phyloP scores from a whole-genome alignment of 768 basidiomycete species.

The Mycena leptocephala region DNA sequence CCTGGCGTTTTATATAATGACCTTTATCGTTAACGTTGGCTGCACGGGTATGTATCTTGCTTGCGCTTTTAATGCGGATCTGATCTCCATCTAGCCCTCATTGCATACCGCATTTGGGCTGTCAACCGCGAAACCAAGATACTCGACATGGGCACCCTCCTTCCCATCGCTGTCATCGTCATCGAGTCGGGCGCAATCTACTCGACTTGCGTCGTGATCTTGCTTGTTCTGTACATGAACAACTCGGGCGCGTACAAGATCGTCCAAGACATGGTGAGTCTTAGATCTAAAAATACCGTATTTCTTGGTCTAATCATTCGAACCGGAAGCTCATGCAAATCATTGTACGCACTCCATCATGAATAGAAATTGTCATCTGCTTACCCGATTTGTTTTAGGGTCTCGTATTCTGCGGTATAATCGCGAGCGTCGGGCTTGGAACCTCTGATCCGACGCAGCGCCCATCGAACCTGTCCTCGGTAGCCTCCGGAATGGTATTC shows the following conservation, averaged over 20 bases:
- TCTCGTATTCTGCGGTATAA: constrained; percentile 49
- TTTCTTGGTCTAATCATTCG: too few relatives aligned
- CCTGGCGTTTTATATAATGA: not conserved
- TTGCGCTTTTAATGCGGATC: not conserved
- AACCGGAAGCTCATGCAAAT: not conserved
- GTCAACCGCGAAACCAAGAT: constrained; percentile 14
- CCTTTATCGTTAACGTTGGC: not conserved
- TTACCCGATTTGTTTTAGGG: constrained; percentile 28
- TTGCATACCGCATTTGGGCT: constrained; percentile 36
- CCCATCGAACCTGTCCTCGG: not conserved
- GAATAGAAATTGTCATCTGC: not conserved
- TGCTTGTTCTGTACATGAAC: constrained; percentile 28
- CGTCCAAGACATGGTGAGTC: constrained; percentile 36
- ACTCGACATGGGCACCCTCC: constrained; percentile 8
- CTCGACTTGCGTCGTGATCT: constrained; percentile 14
- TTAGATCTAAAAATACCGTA: not conserved
- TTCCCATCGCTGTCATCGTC: constrained; percentile 30
- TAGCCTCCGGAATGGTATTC: not conserved
- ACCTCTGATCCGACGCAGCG: not conserved
- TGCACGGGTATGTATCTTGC: constrained; percentile 6
- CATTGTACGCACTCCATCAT: not conserved
- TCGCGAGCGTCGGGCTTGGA: constrained; percentile 46
- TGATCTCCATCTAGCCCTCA: constrained; percentile 11
- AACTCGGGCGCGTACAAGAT: constrained; percentile 34
- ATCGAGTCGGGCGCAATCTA: constrained; percentile 40